Base-by-base conservation (phyloP, 352 stramenopile genomes). In the Phytophthora foliorum region DNA sequence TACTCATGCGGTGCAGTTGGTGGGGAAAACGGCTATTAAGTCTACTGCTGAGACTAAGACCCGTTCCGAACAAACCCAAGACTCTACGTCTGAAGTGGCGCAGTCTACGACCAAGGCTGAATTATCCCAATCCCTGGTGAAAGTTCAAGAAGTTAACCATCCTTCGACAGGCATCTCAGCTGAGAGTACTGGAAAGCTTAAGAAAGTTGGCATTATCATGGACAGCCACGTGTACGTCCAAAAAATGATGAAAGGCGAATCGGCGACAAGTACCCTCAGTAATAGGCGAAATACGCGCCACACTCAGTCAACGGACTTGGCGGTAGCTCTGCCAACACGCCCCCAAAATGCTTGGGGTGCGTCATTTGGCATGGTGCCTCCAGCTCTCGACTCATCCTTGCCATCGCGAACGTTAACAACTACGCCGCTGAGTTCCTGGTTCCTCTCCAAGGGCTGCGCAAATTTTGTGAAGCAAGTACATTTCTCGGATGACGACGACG, bases 361-460 rank as follows among this genome's bases (percentile, higher is more conserved):
- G 2, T 85, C 77, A 16, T 89, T 89, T 64, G 81, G 81, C 13
- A 42, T 83, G 45, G 57, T 42, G 9, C 49, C 39, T 25, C 54
- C 68, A 41, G 21, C 22, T 55, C 25, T 17, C 6, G n/a, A 9
- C 22, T 19, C 55, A 10, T 32, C 42, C 0, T 44, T 57, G n/a
- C n/a, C 46, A 10, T 34, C 57, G 0, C 41, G 29, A 54, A 69
- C 54, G 31, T 25, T 69, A 65, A 63, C 52, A 34, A 78, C 71
- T 19, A 84, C 73, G 19, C 82, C 82, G 6, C 56, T 90, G n/a
- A 90, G 78, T 38, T 88, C 82, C 1, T 90, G 82, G 82, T 90
- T 90, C 50, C 69, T 90, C 13, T 87, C 82, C 1, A 86, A 86
- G 21, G 82, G 82, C 4, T 77, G 77, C 21, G 82, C 82, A 13